Evolutionary conservation across 1,284 basidiomycete species (phyloP), one percentile per base, ranked within the genome.

Genomic region (Fomitopsis schrenkii): DNA sequence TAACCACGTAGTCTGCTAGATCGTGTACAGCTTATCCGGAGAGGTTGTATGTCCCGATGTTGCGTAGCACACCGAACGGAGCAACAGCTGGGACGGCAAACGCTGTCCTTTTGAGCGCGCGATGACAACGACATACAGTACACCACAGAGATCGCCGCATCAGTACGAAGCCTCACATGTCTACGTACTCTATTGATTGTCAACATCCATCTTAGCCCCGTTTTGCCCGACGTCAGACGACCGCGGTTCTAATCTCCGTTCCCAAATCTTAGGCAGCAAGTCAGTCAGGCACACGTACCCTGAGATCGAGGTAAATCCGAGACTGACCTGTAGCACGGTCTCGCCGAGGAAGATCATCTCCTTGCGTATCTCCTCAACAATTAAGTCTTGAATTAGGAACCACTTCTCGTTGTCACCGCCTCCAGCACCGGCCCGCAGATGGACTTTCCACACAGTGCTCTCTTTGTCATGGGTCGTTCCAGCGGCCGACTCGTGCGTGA

Each of bases 311-410:
- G 62, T 68, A 61, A 58, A 59, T 42, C 50, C 19, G 48, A 17
- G 48, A 62, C 68, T 71, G 58, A 94, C 95, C 84, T 98, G 97
- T 54, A 99, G 79, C 55, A 97, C 92, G 30, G 93, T 95, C 76
- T 99, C 97, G 33, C 96, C 97, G 41, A 99, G 80, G 74, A 98
- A 97, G 64, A 99, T 96, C 94, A 99, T 96, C 72, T 98, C 95
- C 74, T 91, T 93, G 64, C 96, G 84, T 38, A 95, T 93, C 71
- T 98, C 94, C 71, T 97, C 93, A 8, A 99, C 96, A 61, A 97
- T 92, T 62, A 99, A 81, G 78, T 99, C 97, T 75, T 99, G 96
- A 61, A 98, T 92, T 77, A 95, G 91, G 75, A 93, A 93, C 97
- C 97, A 99, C 73, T 92, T 93, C 74, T 98, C 95, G 57, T 82